phyloP scores from a whole-genome alignment of 2,329 filamentous ascomycete genomes.

The Phyllosticta citrichinensis region DNA sequence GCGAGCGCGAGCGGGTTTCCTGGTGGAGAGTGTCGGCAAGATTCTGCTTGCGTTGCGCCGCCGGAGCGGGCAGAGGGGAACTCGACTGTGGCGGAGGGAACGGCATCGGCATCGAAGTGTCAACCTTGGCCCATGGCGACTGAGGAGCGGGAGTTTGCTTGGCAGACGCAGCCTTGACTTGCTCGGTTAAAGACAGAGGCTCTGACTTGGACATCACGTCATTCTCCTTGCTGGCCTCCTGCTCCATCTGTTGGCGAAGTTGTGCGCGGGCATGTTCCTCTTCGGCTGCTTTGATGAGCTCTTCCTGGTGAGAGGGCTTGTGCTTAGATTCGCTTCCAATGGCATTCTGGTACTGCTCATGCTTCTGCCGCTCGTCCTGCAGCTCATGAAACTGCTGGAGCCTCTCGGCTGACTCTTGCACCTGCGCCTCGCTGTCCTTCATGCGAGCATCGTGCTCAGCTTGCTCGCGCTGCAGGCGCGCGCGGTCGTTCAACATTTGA shows the following conservation, averaged over 20 bases:
- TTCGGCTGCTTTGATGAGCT: slow-evolving; percentile 16
- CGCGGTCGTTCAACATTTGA: slow-evolving; percentile 51
- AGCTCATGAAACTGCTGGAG: slow-evolving; percentile 76
- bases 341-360: slow-evolving; percentile 8
- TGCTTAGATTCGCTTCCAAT: neutral
- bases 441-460: slow-evolving; percentile 41
- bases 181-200: slow-evolving; percentile 65
- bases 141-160: slow-evolving; percentile 47
- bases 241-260: slow-evolving; percentile 11
- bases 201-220: slow-evolving; percentile 27
- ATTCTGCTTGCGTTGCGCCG: slow-evolving; percentile 77
- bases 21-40: slow-evolving; percentile 63
- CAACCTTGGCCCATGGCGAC: slow-evolving; percentile 50
- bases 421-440: slow-evolving; percentile 37
- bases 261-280: slow-evolving; percentile 16
- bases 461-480: slow-evolving; percentile 52
- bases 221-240: slow-evolving; percentile 15
- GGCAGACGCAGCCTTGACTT: slow-evolving; percentile 61
- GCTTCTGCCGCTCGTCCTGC: slow-evolving; percentile 35
- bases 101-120: slow-evolving; percentile 64
- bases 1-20: slow-evolving; percentile 62
- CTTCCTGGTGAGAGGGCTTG: slow-evolving; percentile 13
- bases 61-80: slow-evolving; percentile 79
- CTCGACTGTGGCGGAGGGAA: slow-evolving; percentile 64
- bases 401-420: slow-evolving; percentile 50